phyloP scores from a whole-genome alignment of 345 rosid species.

The Corchorus capsularis region DNA sequence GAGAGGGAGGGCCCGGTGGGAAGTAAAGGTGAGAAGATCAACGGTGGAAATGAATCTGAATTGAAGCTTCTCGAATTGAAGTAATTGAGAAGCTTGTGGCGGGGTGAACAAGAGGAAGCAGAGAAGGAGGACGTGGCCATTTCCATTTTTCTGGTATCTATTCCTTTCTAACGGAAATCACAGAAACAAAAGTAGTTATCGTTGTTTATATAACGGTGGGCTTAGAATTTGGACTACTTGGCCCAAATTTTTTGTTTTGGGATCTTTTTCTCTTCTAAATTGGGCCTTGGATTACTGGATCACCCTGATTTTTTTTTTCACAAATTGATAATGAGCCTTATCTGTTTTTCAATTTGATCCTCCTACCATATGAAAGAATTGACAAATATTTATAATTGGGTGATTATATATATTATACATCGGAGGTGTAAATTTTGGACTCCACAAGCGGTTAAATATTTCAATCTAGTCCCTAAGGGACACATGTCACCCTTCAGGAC shows the following conservation, averaged over 20 bases:
- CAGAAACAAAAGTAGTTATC: background rate
- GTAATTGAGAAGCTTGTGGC: background rate
- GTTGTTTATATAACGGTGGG: background rate
- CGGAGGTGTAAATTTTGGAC: no score
- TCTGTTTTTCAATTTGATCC: no score
- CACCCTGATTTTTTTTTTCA: no score
- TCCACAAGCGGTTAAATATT: no score
- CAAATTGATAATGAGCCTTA: no score
- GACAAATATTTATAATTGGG: no score
- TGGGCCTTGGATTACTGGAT: no score
- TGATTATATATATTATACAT: no score
- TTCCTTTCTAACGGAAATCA: background rate
- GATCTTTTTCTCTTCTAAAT: background rate
- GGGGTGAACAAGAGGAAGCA: constrained; percentile 3
- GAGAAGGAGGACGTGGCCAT: background rate
- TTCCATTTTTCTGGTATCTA: constrained; percentile 7
- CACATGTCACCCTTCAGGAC: no score
- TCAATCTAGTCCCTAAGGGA: no score
- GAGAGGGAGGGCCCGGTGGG: constrained; percentile 27
- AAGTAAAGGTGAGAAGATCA: constrained; percentile 17
- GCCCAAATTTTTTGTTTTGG: background rate
- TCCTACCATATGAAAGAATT: no score
- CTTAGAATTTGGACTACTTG: background rate
- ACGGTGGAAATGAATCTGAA: constrained; percentile 15
- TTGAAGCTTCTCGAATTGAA: background rate